Evolutionary conservation across 2,329 filamentous ascomycete species (phyloP).

Genomic region (Fusarium brevicatenulatum): DNA sequence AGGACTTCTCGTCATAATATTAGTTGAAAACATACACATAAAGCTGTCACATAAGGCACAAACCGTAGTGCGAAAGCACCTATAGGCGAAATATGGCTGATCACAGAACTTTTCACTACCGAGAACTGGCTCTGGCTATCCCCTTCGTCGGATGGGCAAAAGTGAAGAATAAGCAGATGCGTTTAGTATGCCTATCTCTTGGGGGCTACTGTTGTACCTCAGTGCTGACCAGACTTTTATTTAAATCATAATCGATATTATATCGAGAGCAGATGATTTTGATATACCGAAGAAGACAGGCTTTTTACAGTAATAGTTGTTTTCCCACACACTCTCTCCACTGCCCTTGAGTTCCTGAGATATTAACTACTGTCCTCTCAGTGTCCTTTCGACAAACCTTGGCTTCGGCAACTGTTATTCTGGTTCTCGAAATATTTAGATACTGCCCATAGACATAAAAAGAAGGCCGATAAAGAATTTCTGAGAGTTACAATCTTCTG

Average conservation of each 20-base stretch:
- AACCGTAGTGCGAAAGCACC: rapidly evolving
- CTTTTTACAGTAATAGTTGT: background rate
- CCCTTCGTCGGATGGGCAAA: background rate
- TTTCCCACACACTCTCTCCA: background rate
- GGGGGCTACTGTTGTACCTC: background rate
- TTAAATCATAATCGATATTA: background rate
- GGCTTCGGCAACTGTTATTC: background rate
- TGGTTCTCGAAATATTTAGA: background rate
- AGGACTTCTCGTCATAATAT: rapidly evolving
- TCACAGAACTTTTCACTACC: background rate
- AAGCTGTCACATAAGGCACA: background rate
- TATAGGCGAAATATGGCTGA: background rate
- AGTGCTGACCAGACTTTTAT: background rate
- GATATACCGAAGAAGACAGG: no score
- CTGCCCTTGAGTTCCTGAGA: background rate
- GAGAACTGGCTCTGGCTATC: no score
- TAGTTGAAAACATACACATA: rapidly evolving
- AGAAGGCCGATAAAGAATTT: rapidly evolving
- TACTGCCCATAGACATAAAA: background rate
- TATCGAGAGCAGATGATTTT: background rate
- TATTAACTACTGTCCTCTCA: no score
- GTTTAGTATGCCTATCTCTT: background rate
- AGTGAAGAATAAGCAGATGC: background rate
- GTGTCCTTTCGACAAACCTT: background rate
- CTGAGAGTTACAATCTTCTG: background rate